Conservation (phyloP, 768 basidiomycete genomes). For the Russula abietina region DNA sequence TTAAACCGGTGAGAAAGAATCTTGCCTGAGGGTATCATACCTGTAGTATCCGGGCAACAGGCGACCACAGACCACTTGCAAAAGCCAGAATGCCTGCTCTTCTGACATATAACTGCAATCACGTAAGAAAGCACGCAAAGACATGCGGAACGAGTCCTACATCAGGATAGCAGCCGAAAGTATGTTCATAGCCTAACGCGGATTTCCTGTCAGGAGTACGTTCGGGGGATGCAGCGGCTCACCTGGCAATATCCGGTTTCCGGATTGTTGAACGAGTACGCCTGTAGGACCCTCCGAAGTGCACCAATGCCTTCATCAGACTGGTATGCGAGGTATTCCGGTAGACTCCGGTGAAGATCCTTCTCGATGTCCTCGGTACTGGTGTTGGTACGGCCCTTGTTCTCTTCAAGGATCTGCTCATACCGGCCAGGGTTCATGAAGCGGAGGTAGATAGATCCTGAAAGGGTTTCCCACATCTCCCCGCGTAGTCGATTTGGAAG, state of each 20-base stretch:
- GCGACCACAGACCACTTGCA: constrained; percentile 91
- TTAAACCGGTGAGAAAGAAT: constrained; percentile 13
- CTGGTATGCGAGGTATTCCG: constrained; percentile 96
- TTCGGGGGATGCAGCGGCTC: constrained; percentile 21
- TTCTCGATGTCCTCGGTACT: constrained; percentile 99
- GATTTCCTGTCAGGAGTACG: constrained; percentile 5
- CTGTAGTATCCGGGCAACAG: constrained; percentile 96
- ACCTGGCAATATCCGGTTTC: constrained; percentile 94
- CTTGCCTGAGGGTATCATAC: constrained; percentile 40
- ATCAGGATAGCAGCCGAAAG: constrained; percentile 92
- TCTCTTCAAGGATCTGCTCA: constrained; percentile 63
- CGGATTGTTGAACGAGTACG: constrained; percentile 93
- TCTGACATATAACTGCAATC: constrained; percentile 91
- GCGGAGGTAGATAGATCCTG: constrained; percentile 88
- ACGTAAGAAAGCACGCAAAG: constrained; percentile 6
- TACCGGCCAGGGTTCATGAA: constrained; percentile 84
- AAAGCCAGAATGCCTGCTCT: constrained; percentile 96
- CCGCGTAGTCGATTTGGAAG: constrained; percentile 91
- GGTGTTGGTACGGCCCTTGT: constrained; percentile 71
- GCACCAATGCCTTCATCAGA: constrained; percentile 78
- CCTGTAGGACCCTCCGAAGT: constrained; percentile 84
- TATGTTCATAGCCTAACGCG: constrained; percentile 87
- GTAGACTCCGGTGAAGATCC: constrained; percentile 90
- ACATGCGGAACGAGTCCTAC: constrained; percentile 37
- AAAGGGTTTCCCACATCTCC: constrained; percentile 97